Conservation (phyloP, 2,329 filamentous ascomycete genomes). For the Cadophora gregata region DNA sequence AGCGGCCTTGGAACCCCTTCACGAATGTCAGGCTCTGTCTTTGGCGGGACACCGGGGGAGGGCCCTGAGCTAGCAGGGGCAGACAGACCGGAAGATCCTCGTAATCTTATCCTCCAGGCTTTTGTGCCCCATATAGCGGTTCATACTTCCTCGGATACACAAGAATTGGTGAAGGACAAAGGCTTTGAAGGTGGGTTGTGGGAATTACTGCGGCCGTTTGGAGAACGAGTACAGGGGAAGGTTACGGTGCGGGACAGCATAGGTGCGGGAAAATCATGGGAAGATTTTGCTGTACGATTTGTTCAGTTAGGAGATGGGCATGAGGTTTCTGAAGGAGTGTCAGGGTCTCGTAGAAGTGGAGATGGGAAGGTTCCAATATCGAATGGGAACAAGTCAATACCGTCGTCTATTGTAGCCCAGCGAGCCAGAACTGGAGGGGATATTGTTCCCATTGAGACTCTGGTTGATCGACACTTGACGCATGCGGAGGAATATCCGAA, state of each 20-base stretch:
- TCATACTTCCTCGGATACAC: conserved; percentile 84
- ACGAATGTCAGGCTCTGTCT: conserved; percentile 63
- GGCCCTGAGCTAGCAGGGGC: conserved; percentile 36
- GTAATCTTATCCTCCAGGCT: conserved; percentile 76
- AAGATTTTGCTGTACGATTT: conserved; percentile 91
- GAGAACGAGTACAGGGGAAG: conserved; percentile 85
- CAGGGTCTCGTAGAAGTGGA: conserved; percentile 44
- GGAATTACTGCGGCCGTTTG: conserved; percentile 88
- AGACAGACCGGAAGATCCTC: conserved; percentile 52
- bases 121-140: conserved; percentile 91
- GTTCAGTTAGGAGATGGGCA: conserved; percentile 69
- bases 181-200: conserved; percentile 83
- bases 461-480: conserved; percentile 79
- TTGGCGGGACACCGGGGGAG: conserved; percentile 50
- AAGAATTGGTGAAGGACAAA: conserved; percentile 80
- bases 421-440: conserved; percentile 50
- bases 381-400: conserved; percentile 35
- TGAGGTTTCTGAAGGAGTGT: conserved; percentile 55
- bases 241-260: conserved; percentile 90
- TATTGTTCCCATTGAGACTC: conserved; percentile 75
- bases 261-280: conserved; percentile 80
- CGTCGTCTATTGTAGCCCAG: conserved; percentile 30
- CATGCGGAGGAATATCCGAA: conserved; percentile 65
- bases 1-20: conserved; percentile 64
- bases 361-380: conserved; percentile 35